These are phyloP conservation scores for Torulaspora quercuum DNA, from an alignment of 805 yeast genomes.

Conservation along the genomic window DNA sequence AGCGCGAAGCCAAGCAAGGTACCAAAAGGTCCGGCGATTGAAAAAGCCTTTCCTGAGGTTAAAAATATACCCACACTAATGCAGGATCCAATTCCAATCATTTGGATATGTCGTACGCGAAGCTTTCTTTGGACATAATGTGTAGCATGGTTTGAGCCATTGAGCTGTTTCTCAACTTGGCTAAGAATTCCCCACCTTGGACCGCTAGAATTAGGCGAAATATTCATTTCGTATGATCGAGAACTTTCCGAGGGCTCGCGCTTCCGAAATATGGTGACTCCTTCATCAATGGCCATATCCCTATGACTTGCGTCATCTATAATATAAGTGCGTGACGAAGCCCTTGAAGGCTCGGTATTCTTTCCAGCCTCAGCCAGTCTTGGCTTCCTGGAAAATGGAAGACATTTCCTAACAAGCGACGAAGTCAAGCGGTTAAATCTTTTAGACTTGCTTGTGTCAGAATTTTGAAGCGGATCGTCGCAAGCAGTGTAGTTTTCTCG, in stretches of 20 bases:
- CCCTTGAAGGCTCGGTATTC: slow-evolving; percentile 6
- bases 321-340: slow-evolving; percentile 19
- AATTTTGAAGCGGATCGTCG: slow-evolving; percentile 10
- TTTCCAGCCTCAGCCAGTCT: neutral
- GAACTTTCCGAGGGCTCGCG: slow-evolving; percentile 4
- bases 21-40: slow-evolving; percentile 54
- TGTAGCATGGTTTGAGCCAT: slow-evolving; percentile 4
- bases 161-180: slow-evolving; percentile 2
- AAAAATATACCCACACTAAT: slow-evolving; percentile 63
- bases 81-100: slow-evolving; percentile 66
- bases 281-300: slow-evolving; percentile 23
- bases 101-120: slow-evolving; percentile 53
- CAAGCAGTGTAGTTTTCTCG: slow-evolving; percentile 19
- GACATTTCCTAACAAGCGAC: neutral
- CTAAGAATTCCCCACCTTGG: neutral
- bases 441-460: slow-evolving; percentile 1
- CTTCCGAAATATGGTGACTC: slow-evolving; percentile 1
- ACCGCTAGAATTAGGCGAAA: neutral
- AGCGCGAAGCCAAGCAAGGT: slow-evolving; percentile 55
- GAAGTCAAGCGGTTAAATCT: slow-evolving; percentile 5
- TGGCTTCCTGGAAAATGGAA: neutral
- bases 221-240: slow-evolving; percentile 1
- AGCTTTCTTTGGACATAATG: slow-evolving; percentile 49
- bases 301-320: slow-evolving; percentile 26
- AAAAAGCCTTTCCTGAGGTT: slow-evolving; percentile 56